Base-by-base conservation (phyloP, 2,329 filamentous ascomycete species). In the Xylariaceae sp. region DNA sequence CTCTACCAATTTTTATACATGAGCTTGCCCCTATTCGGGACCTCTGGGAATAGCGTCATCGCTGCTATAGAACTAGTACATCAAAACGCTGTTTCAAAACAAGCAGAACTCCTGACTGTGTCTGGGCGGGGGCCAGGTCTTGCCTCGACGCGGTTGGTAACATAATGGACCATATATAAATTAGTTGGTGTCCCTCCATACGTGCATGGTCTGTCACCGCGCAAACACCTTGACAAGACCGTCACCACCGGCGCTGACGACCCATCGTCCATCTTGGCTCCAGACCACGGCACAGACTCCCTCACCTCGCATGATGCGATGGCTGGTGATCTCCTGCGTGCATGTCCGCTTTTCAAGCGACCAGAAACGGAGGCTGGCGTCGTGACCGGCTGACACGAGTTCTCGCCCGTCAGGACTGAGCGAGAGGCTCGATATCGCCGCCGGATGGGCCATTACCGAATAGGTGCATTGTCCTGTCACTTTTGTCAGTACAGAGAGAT, bases 341-440 rank as follows among this genome's bases (percentile, higher is more conserved):
- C 92, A 98, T 31, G 83, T 85, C 35, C 92, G 80, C 69, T 95
- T 98, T 63, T 98, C 92, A 15, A 98, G 73, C 19, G 85, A 89
- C 92, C 92, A 98, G 74, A 98, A 96, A 18, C 92, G 83, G 40
- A 98, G 78, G 40, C 86, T 92, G 37, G 90, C 90, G 60, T 98
- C 92, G 61, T 98, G 92, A 15, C 92, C 92, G 1, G 88, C 92
- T 31, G 88, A 96, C 34, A 98, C 90, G 9, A 96, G 82, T 68
- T 98, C 92, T 42, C 84, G 82, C 31, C 90, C 89, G 57, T 97
- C 90, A 11, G 90, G 92, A 51, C 88, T 95, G 14, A 98, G 76
- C 0, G 88, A 94, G 4, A 98, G 74, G 17, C 86, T 84, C 2
- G 92, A 94, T 50, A 98, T 96, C 40, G 92, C 83, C 3, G 89